Evolutionary conservation across 495 filamentous ascomycete genomes (phyloP).

Genomic region (Hyphodiscus hymeniophilus): DNA sequence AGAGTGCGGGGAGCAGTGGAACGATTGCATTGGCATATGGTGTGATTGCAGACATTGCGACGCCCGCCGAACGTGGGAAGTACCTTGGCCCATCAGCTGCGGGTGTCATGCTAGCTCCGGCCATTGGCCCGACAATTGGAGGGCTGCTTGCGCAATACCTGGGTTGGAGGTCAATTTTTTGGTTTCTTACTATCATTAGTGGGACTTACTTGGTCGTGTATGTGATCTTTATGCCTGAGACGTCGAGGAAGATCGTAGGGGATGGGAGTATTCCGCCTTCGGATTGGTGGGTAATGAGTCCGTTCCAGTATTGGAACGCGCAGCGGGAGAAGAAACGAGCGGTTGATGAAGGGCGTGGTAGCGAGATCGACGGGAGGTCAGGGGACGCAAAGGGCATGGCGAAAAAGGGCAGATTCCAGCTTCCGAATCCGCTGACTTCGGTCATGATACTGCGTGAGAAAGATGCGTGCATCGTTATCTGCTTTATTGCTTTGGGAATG

Average conservation of each 20-base stretch:
- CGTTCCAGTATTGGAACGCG: too few species aligned
- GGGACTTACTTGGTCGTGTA: not conserved
- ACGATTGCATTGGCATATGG: constrained; percentile 40
- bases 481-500: too few species aligned
- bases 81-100: constrained; percentile 27
- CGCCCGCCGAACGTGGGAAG: constrained; percentile 38
- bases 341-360: too few species aligned
- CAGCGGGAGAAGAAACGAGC: too few species aligned
- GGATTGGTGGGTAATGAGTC: too few species aligned
- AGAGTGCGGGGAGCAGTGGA: constrained; percentile 42
- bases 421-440: too few species aligned
- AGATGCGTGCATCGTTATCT: too few species aligned
- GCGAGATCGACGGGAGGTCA: too few species aligned
- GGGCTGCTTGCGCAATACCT: constrained; percentile 47
- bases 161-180: constrained; percentile 61
- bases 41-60: constrained; percentile 41
- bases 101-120: constrained; percentile 27
- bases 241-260: constrained; percentile 51
- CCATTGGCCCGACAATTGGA: constrained; percentile 43
- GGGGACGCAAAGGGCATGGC: too few species aligned
- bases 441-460: too few species aligned
- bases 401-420: too few species aligned
- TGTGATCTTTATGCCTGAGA: constrained; percentile 6
- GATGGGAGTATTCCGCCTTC: constrained; percentile 47
- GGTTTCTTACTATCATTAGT: constrained; percentile 47